These are phyloP conservation scores for Cutaneotrichosporon sp. DNA, from an alignment of 1,284 basidiomycete species.

Conservation along the genomic window DNA sequence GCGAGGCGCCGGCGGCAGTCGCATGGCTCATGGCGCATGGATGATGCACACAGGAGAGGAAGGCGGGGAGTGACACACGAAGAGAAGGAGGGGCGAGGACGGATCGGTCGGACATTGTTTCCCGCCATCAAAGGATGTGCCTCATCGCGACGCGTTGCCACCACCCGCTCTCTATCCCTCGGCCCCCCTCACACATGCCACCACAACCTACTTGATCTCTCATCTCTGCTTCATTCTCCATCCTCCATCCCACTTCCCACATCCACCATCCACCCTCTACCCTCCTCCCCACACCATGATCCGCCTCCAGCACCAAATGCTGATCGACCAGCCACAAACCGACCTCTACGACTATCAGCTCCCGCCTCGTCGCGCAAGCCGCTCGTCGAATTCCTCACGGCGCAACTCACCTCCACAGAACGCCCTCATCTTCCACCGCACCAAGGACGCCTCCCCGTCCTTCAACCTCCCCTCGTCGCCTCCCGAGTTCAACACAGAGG, in stretches of 20 bases:
- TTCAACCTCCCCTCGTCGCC: constrained; percentile 12
- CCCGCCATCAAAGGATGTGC: not conserved
- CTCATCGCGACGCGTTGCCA: not conserved
- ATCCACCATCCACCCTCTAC: not conserved
- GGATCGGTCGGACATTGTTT: not conserved
- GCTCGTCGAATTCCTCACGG: not conserved
- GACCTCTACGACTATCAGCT: not conserved
- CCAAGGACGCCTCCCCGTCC: not conserved
- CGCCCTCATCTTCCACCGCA: not conserved
- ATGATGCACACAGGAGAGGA: no score
- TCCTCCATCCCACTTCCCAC: not conserved
- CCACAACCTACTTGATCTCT: not conserved
- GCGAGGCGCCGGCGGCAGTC: no score
- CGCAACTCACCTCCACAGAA: constrained; percentile 1
- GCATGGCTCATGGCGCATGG: no score
- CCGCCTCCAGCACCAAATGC: not conserved
- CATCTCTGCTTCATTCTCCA: not conserved
- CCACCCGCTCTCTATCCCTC: not conserved
- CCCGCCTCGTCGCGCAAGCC: not conserved
- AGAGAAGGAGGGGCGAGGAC: no score
- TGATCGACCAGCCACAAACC: not conserved
- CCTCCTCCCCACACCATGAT: not conserved
- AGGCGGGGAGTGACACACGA: no score
- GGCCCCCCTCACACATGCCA: not conserved
- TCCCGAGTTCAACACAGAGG: not conserved